Conservation (phyloP, 305 asterid genomes). For the Fraxinus sp. region DNA sequence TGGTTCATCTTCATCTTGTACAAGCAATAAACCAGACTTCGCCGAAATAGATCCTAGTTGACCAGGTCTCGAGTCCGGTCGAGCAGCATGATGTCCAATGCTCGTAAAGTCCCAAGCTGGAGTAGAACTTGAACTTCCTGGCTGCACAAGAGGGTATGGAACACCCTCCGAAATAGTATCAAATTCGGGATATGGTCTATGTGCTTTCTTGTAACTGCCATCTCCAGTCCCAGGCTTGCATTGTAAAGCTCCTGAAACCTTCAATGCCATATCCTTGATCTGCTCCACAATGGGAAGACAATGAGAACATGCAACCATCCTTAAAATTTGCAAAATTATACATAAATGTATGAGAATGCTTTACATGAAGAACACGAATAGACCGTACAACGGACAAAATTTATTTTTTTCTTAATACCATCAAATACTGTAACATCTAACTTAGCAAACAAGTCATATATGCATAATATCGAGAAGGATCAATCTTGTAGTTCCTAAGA, state of each 20-base stretch:
- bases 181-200: constrained; percentile 62
- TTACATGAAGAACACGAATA: not conserved
- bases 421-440: not conserved
- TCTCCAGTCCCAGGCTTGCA: constrained; percentile 55
- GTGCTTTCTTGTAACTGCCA: constrained; percentile 56
- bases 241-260: constrained; percentile 63
- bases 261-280: constrained; percentile 91
- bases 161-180: constrained; percentile 70
- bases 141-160: constrained; percentile 50
- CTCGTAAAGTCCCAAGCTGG: constrained; percentile 87
- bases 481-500: not conserved
- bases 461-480: not conserved
- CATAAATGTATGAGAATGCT: not conserved
- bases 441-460: not conserved
- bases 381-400: not conserved
- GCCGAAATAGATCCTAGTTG: constrained; percentile 33
- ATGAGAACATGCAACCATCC: not conserved
- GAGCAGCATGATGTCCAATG: constrained; percentile 36
- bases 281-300: constrained; percentile 27
- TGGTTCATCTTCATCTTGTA: constrained; percentile 62
- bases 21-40: constrained; percentile 48
- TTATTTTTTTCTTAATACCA: not conserved
- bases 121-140: constrained; percentile 77
- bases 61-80: constrained; percentile 50
- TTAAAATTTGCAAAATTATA: not conserved